phyloP scores from a whole-genome alignment of 73 alveolate genomes.

The Paramecium caudatum region DNA sequence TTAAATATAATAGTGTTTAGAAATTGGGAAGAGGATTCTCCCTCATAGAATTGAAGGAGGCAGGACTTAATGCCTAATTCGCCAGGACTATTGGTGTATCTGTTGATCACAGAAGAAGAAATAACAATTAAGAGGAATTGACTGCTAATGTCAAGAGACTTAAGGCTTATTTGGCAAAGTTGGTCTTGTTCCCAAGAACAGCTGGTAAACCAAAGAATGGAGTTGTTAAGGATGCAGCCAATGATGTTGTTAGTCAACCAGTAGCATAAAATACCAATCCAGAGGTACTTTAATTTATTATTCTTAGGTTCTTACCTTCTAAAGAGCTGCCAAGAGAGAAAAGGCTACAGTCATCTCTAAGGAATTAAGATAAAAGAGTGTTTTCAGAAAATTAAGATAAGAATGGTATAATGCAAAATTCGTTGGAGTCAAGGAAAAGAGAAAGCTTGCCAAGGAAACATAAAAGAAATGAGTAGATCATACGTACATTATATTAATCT shows the following conservation, averaged over 20 bases:
- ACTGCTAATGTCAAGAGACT: slow-evolving; percentile 94
- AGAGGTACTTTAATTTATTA: not conserved
- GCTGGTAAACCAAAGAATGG: slow-evolving; percentile 96
- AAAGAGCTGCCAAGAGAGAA: slow-evolving; percentile 54
- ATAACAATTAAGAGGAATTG: slow-evolving; percentile 91
- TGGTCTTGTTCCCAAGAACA: slow-evolving; percentile 96
- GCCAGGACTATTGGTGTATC: slow-evolving; percentile 99
- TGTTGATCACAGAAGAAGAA: slow-evolving; percentile 98
- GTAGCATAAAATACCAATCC: slow-evolving; percentile 57
- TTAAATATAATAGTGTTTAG: slow-evolving; percentile 82
- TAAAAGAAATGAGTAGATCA: slow-evolving; percentile 40
- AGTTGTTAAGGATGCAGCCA: slow-evolving; percentile 80
- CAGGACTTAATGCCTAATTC: slow-evolving; percentile 91
- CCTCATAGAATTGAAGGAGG: slow-evolving; percentile 91
- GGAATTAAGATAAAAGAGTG: slow-evolving; percentile 16
- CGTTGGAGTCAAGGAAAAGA: slow-evolving; percentile 66
- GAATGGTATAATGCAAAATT: slow-evolving; percentile 71
- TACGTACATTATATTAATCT: slow-evolving; percentile 27
- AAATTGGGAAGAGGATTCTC: slow-evolving; percentile 99
- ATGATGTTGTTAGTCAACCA: not conserved
- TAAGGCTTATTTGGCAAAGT: slow-evolving; percentile 92
- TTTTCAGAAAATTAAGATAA: slow-evolving; percentile 67
- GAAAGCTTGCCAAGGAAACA: slow-evolving; percentile 50
- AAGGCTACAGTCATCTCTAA: slow-evolving; percentile 61
- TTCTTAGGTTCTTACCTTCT: slow-evolving; percentile 51